Conservation (phyloP, 2,329 filamentous ascomycete genomes). For the Phialophora tarda region DNA sequence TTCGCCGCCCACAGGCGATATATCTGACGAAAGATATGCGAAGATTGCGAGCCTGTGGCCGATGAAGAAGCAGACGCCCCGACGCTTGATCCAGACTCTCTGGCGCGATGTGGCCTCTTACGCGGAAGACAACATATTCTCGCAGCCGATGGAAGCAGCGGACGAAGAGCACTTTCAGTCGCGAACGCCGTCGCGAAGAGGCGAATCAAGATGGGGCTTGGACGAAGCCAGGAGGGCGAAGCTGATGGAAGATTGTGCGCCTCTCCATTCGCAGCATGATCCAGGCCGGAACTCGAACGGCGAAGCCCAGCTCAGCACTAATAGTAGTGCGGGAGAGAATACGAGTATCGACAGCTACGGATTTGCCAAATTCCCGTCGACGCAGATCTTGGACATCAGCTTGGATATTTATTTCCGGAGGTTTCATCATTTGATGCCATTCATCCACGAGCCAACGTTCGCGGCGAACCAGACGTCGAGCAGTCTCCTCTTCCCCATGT, state of each 20-base stretch:
- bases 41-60: slow-evolving; percentile 24
- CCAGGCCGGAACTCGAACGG: background rate
- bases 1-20: slow-evolving; percentile 22
- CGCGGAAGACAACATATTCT: slow-evolving; percentile 21
- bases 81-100: slow-evolving; percentile 21
- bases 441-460: slow-evolving; percentile 20
- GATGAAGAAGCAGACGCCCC: slow-evolving; percentile 10
- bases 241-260: slow-evolving; percentile 16
- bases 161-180: background rate
- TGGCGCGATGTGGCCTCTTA: slow-evolving; percentile 21
- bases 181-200: background rate
- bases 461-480: slow-evolving; percentile 11
- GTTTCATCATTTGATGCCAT: slow-evolving; percentile 23
- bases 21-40: slow-evolving; percentile 22
- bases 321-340: slow-evolving; percentile 1
- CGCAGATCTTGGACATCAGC: slow-evolving; percentile 25
- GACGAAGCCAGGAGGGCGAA: slow-evolving; percentile 14
- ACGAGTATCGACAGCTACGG: background rate
- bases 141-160: background rate
- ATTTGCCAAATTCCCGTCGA: slow-evolving; percentile 17
- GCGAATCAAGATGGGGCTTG: slow-evolving; percentile 20
- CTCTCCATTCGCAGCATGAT: background rate
- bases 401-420: slow-evolving; percentile 22
- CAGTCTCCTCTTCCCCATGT: slow-evolving; percentile 21
- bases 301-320: background rate